Base-by-base conservation (phyloP, 2,329 filamentous ascomycete species). In the Ophiostoma ips region DNA sequence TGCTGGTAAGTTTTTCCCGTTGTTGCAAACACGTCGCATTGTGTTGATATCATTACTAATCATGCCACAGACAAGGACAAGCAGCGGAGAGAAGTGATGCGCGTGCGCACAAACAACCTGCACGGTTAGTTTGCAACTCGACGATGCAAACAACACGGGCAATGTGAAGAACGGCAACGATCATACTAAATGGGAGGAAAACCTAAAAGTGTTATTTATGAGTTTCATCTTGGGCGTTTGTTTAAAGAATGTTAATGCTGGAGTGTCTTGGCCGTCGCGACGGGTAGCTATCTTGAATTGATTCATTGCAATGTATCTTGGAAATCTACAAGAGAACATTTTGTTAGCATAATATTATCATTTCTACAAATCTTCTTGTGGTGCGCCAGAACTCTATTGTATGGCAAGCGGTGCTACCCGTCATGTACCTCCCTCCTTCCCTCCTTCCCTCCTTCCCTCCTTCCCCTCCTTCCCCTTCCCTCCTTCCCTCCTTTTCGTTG, bases 1-100 rank as follows among this genome's bases (percentile, higher is more conserved):
- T 65, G 75, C 80, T 70, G 77, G 79, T 83, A 73, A 66, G 79
- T 67, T 19, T 36, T 1, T 13, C 43, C 21, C 3, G 19, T 24
- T 16, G 19, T 24, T 16, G 13, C 35, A 12, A 31, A 24, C 9
- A 46, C 44, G 31, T 11, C 15, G 13, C 15, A 8, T 28, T 41
- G 8, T 21, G 8, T 18, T 34, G 31, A 28, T 8, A 37, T 21
- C 15, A 10, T 13, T 2, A 35, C 37, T 46, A 18, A 33, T 16
- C 11, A 6, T n/a, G 24, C n/a, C 2, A 21, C 11, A 18, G 45
- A 44, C n/a, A 48, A 46, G 45, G 50, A 52, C 33, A 49, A 52
- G 46, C 43, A 46, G 48, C 50, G 50, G 41, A 31, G 50, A 36
- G 50, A 50, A 41, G 34, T 49, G 28, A 52, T 52, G 50, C 50